Percentiles rank a stretch among this genome's conserved stretches.
phyloP scores from a whole-genome alignment of 257 asterid genomes.

The Nicotiana paniculata region DNA sequence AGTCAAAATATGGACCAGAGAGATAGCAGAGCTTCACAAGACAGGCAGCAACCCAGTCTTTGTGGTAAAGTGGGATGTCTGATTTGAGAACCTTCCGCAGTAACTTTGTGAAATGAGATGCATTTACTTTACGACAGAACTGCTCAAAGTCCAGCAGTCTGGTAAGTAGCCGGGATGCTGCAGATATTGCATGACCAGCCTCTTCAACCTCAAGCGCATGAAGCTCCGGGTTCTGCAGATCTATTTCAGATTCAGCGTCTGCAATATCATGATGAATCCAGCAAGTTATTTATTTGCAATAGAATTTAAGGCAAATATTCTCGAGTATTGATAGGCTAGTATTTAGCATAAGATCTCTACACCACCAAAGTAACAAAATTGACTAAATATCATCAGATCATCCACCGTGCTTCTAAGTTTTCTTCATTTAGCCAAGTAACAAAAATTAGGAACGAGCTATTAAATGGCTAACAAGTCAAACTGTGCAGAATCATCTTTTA shows the following conservation, averaged over 20 bases:
- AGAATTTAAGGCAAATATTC: neutral
- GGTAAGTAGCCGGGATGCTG: slow-evolving; percentile 60
- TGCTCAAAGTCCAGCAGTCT: slow-evolving; percentile 46
- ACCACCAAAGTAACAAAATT: neutral
- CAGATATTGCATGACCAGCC: slow-evolving; percentile 62
- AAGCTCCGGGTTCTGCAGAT: slow-evolving; percentile 38
- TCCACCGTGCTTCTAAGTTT: neutral
- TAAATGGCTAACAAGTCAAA: neutral
- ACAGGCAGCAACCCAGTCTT: slow-evolving; percentile 80
- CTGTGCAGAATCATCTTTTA: neutral
- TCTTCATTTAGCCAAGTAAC: neutral
- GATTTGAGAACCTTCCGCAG: slow-evolving; percentile 55
- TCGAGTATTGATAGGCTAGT: neutral
- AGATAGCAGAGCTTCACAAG: slow-evolving; percentile 54
- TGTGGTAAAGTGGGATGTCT: slow-evolving; percentile 46
- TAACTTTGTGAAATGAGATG: slow-evolving; percentile 30
- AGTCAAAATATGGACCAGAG: slow-evolving; percentile 23
- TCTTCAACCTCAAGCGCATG: slow-evolving; percentile 57
- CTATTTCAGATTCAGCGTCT: slow-evolving; percentile 26
- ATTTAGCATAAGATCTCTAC: neutral
- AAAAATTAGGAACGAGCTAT: neutral
- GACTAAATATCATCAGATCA: neutral
- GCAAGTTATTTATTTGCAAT: slow-evolving; percentile 3
- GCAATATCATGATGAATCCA: slow-evolving; percentile 7
- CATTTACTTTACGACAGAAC: slow-evolving; percentile 28